phyloP scores from a whole-genome alignment of 2,329 filamentous ascomycete species.

The Penicillium sclerotigenum region DNA sequence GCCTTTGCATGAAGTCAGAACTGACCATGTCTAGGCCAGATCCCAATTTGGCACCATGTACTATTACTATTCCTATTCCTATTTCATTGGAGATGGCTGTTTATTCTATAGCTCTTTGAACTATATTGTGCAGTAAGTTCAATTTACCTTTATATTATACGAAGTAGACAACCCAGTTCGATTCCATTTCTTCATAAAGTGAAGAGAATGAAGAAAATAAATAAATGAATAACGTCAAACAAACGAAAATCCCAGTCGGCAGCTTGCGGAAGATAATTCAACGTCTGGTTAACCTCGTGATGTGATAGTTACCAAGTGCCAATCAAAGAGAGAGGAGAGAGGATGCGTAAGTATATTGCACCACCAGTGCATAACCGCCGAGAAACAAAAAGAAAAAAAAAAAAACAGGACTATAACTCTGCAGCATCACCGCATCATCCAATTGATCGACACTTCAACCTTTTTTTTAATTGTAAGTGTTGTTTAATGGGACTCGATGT shows the following conservation, averaged over 20 bases:
- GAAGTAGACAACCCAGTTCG: too few relatives aligned
- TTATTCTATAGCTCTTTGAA: neutral
- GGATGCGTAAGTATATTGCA: conserved; percentile 8
- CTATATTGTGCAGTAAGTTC: neutral
- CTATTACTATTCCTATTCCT: too few relatives aligned
- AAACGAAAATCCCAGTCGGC: conserved; percentile 3
- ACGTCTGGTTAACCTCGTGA: neutral
- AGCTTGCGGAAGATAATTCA: conserved; percentile 11
- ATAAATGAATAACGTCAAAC: neutral
- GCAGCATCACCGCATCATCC: conserved; percentile 5
- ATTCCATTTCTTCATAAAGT: too few relatives aligned
- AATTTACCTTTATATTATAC: neutral
- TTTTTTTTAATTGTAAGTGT: too few relatives aligned
- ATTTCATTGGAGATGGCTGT: neutral
- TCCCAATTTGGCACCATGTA: neutral
- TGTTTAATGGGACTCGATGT: neutral
- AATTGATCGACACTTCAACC: conserved; percentile 14
- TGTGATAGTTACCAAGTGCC: neutral
- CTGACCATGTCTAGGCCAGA: neutral
- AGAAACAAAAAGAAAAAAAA: too few relatives aligned
- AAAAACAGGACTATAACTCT: neutral
- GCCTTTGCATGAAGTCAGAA: conserved; percentile 22
- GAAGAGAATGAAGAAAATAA: too few relatives aligned
- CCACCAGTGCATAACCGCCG: conserved; percentile 2
- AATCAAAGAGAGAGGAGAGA: conserved; percentile 1